Evolutionary conservation across 2,329 filamentous ascomycete species (phyloP), one percentile per base, ranked within the genome.

Genomic region (Aspergillus aculeatinus): DNA sequence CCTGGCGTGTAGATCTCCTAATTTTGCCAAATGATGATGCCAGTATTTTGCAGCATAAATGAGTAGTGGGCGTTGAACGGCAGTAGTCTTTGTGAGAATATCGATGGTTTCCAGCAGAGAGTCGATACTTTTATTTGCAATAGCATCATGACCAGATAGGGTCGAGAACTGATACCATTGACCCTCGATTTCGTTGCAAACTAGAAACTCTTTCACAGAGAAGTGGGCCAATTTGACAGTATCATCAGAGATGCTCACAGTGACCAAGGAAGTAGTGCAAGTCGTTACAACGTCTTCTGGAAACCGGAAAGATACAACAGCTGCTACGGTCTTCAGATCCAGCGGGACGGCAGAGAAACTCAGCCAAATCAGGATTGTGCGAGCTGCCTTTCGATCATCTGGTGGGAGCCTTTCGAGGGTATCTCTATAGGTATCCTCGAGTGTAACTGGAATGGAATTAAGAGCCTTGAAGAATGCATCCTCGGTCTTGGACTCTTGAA

Each of bases 141-240:
- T 47, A 6, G 12, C 25, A 2, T 33, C 4, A 33, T 58, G 48
- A 3, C 33, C 55, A 31, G 21, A 27, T 5, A 21, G 5, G 9
- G 10, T 39, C n/a, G 55, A 51, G 21, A 58, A 47, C 1, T 31
- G 55, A 52, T 35, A 58, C 55, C 55, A 51, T 21, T 11, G 48
- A 31, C 14, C 16, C 5, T 5, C 25, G 2, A 14, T 3, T 31
- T 42, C 35, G 14, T 27, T 42, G 35, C 25, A 11, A 10, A 52
- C 49, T 5, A 58, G 25, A 35, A 58, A 58, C 25, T 58, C 55
- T 19, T 58, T 58, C n/a, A 58, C 55, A 5, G 55, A 58, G 35
- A 58, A 58, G 52, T 58, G 55, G 10, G 49, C 55, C 21, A 58
- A 39, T 33, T 21, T 51, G 21, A 58, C 48, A 33, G 35, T 52